Evolutionary conservation across 768 basidiomycete species (phyloP).

Genomic region (Boletus pseudo-olivaceus): DNA sequence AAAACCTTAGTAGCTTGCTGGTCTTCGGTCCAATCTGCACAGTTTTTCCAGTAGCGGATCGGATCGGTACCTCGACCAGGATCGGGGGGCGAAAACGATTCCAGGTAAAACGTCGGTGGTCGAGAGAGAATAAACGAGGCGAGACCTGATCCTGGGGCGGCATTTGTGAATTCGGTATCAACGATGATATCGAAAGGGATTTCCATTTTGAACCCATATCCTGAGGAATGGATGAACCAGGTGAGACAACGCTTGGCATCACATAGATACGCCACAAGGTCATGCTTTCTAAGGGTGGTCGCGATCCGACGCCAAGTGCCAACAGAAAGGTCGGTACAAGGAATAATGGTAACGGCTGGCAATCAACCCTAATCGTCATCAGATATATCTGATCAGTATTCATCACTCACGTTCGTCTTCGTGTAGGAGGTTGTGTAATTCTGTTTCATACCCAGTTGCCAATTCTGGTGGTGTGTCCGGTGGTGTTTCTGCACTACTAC

Average conservation of each 20-base stretch:
- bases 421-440: conserved; percentile 63
- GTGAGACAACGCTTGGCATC: conserved; percentile 61
- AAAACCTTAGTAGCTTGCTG: conserved; percentile 62
- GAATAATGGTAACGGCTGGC: conserved; percentile 69
- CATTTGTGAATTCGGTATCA: conserved; percentile 53
- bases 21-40: conserved; percentile 75
- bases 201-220: conserved; percentile 83
- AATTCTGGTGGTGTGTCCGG: conserved; percentile 53
- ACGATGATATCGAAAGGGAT: conserved; percentile 64
- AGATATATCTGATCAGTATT: neutral
- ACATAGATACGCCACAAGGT: conserved; percentile 74
- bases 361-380: neutral
- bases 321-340: conserved; percentile 69
- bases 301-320: conserved; percentile 78
- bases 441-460: conserved; percentile 50
- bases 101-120: conserved; percentile 68
- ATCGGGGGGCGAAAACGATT: conserved; percentile 37
- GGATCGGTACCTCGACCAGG: conserved; percentile 28
- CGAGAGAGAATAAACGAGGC: conserved; percentile 63
- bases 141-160: conserved; percentile 52
- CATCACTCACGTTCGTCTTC: conserved; percentile 67
- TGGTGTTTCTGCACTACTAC: conserved; percentile 35
- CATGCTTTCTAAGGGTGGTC: conserved; percentile 49
- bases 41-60: conserved; percentile 54
- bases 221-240: conserved; percentile 76